A percentile compares a stretch with the other conserved stretches of the same genome.
Evolutionary conservation across 352 stramenopile genomes (phyloP).

Genomic region (Globisporangium rhizosaccharum): DNA sequence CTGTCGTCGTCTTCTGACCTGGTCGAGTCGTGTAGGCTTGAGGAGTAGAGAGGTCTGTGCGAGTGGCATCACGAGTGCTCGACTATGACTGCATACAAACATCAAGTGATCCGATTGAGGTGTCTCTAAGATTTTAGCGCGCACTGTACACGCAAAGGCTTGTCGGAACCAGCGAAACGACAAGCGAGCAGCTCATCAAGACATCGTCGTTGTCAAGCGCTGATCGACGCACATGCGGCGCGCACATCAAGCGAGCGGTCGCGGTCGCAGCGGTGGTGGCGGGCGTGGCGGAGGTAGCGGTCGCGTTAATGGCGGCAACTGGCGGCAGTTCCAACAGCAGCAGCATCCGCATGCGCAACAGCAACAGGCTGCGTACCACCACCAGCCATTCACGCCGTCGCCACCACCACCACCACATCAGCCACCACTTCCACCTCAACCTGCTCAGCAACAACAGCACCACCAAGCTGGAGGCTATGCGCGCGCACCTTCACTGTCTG

Average conservation of each 20-base stretch:
- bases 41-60: too few relatives aligned
- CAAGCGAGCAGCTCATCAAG: too few relatives aligned
- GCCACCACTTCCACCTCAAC: background rate
- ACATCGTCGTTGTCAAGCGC: background rate
- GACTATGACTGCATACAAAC: too few relatives aligned
- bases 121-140: too few relatives aligned
- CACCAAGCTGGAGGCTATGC: slow-evolving; percentile 4
- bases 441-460: background rate
- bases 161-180: background rate
- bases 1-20: too few relatives aligned
- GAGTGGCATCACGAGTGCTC: too few relatives aligned
- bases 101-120: too few relatives aligned
- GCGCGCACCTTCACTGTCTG: background rate
- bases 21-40: too few relatives aligned
- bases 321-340: slow-evolving; percentile 29
- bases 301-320: slow-evolving; percentile 14
- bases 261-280: slow-evolving; percentile 9
- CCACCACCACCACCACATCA: background rate
- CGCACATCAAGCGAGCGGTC: background rate
- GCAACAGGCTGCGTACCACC: slow-evolving; percentile 5
- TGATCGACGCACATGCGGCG: slow-evolving; percentile 11
- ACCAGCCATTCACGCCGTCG: background rate
- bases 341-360: slow-evolving; percentile 17
- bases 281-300: background rate
- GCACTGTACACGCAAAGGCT: too few relatives aligned